phyloP scores from a whole-genome alignment of 108 stramenopile genomes.

The Craspedostauros australis region DNA sequence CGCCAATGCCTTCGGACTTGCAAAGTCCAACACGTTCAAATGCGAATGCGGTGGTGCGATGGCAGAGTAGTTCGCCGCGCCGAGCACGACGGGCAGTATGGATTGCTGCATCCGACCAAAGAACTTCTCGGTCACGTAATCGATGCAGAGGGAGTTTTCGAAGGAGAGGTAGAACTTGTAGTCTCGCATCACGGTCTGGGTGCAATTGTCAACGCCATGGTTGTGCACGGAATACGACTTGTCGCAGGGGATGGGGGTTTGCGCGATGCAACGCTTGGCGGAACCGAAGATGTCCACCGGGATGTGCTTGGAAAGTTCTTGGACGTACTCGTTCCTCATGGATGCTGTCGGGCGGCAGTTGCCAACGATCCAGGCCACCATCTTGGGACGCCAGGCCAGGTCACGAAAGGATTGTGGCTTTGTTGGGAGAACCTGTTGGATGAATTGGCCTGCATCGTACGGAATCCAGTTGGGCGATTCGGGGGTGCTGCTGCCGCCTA shows the following conservation, averaged over 20 bases:
- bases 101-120: conserved; percentile 22
- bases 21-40: conserved; percentile 16
- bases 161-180: conserved; percentile 33
- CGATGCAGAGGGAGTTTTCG: conserved; percentile 26
- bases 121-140: conserved; percentile 37
- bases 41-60: conserved; percentile 28
- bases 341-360: conserved; percentile 16
- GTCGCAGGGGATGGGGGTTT: conserved; percentile 9
- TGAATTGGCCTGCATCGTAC: conserved; percentile 4
- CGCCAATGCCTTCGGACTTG: conserved; percentile 14
- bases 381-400: conserved; percentile 9
- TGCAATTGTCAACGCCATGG: conserved; percentile 9
- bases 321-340: conserved; percentile 25
- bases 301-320: conserved; percentile 18
- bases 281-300: conserved; percentile 19
- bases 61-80: conserved; percentile 21
- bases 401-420: neutral
- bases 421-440: neutral
- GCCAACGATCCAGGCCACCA: conserved; percentile 31
- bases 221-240: conserved; percentile 4
- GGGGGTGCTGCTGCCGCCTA: neutral
- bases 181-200: conserved; percentile 6
- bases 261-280: neutral
- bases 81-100: conserved; percentile 13
- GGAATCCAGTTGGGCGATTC: conserved; percentile 5